Conservation (phyloP, 306 rosid species). For the Neltuma alba region DNA sequence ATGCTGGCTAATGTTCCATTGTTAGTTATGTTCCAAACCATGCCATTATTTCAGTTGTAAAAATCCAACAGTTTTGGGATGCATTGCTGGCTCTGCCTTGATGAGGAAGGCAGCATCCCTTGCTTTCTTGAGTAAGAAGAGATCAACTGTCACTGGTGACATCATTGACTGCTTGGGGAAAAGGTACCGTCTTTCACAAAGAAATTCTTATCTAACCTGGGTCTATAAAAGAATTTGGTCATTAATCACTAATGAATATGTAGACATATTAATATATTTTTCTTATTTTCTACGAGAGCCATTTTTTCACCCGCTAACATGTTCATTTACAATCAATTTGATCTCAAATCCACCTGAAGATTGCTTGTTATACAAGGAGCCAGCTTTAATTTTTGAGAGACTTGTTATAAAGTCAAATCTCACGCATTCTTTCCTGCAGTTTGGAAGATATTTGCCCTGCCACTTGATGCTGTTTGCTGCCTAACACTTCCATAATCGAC, state of each 20-base stretch:
- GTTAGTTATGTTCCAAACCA: conserved; percentile 20
- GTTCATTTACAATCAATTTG: neutral
- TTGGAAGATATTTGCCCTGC: conserved; percentile 78
- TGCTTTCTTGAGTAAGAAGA: conserved; percentile 76
- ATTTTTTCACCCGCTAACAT: neutral
- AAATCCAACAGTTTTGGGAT: conserved; percentile 79
- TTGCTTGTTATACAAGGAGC: neutral
- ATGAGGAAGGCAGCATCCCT: conserved; percentile 90
- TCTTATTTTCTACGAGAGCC: neutral
- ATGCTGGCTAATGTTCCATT: conserved; percentile 9
- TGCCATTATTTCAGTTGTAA: conserved; percentile 45
- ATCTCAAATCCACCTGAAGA: neutral
- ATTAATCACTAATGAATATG: neutral
- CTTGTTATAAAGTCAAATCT: neutral
- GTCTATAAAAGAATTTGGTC: neutral
- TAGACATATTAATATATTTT: neutral
- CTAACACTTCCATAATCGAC: neutral
- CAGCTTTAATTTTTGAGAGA: neutral
- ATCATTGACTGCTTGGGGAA: conserved; percentile 85
- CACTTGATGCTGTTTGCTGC: conserved; percentile 39
- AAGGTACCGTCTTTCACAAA: conserved; percentile 55
- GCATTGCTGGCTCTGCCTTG: conserved; percentile 84
- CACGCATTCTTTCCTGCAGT: conserved; percentile 49
- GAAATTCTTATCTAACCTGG: neutral
- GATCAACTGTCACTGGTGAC: conserved; percentile 88